Evolutionary conservation across 2,329 filamentous ascomycete species (phyloP).

Genomic region (Dactylellina cionopaga): DNA sequence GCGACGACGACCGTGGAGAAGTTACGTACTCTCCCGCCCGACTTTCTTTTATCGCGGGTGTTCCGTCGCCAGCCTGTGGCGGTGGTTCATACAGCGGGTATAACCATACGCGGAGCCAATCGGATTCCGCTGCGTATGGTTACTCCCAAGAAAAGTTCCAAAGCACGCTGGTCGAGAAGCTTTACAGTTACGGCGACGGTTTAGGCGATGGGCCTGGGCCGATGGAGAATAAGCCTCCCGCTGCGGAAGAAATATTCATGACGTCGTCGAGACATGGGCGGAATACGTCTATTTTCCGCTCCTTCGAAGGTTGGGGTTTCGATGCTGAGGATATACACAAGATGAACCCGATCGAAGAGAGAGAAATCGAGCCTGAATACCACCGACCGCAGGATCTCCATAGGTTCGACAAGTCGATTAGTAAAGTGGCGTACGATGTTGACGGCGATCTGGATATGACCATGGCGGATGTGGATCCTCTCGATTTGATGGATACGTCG

Average conservation of each 20-base stretch:
- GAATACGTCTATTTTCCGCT: constrained; percentile 33
- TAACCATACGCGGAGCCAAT: neutral
- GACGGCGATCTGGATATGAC: neutral
- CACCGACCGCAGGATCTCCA: neutral
- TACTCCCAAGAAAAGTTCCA: constrained; percentile 9
- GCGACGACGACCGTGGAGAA: constrained; percentile 39
- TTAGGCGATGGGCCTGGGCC: neutral
- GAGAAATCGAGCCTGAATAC: constrained; percentile 4
- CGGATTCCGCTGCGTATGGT: constrained; percentile 18
- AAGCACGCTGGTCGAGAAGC: constrained; percentile 23
- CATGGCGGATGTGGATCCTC: constrained; percentile 24
- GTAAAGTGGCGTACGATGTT: constrained; percentile 5
- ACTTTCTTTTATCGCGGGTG: constrained; percentile 20
- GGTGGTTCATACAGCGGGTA: constrained; percentile 7
- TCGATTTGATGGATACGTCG: constrained; percentile 32
- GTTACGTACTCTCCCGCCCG: constrained; percentile 27
- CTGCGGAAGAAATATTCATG: neutral
- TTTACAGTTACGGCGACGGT: constrained; percentile 22
- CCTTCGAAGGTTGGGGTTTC: constrained; percentile 45
- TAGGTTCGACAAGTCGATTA: constrained; percentile 32
- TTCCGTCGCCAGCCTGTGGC: constrained; percentile 23
- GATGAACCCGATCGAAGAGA: constrained; percentile 41
- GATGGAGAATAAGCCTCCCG: neutral
- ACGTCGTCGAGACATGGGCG: neutral
- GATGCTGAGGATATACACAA: constrained; percentile 27